These are phyloP conservation scores for Chalaropsis ovoidea DNA, from an alignment of 2,329 filamentous ascomycete genomes.

Conservation along the genomic window DNA sequence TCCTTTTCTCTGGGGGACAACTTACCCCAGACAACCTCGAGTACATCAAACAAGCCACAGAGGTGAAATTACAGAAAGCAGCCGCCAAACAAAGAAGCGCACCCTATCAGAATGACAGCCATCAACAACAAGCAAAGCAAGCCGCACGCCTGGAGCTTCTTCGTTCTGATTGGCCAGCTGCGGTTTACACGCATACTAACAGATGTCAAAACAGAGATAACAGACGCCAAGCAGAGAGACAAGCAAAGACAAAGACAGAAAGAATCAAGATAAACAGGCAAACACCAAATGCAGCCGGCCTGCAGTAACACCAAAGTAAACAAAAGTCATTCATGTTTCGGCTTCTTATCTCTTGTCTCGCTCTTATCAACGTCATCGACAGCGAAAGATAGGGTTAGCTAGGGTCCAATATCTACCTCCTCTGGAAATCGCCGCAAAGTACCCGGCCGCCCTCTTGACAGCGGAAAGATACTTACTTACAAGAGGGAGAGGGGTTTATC, in stretches of 20 bases:
- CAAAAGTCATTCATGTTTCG: too few species aligned
- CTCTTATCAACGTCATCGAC: neutral
- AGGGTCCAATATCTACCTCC: neutral
- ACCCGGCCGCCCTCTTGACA: neutral
- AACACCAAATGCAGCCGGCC: too few species aligned
- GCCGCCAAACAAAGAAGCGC: neutral
- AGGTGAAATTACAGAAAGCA: neutral
- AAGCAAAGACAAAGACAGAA: too few species aligned
- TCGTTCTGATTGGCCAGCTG: neutral
- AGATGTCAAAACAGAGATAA: neutral
- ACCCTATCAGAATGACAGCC: too few species aligned
- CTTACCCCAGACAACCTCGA: neutral
- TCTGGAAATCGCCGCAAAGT: neutral
- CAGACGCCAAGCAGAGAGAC: neutral
- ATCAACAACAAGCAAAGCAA: neutral
- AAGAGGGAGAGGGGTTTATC: neutral
- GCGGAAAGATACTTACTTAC: neutral
- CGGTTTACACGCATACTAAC: too few species aligned
- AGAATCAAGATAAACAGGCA: too few species aligned
- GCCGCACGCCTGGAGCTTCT: neutral
- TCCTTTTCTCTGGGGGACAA: neutral
- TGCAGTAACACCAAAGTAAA: too few species aligned
- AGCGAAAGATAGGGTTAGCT: neutral
- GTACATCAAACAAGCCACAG: neutral
- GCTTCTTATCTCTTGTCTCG: neutral